Conservation (phyloP, 192 early-diverging fungal species). For the Haplosporangium gracile region DNA sequence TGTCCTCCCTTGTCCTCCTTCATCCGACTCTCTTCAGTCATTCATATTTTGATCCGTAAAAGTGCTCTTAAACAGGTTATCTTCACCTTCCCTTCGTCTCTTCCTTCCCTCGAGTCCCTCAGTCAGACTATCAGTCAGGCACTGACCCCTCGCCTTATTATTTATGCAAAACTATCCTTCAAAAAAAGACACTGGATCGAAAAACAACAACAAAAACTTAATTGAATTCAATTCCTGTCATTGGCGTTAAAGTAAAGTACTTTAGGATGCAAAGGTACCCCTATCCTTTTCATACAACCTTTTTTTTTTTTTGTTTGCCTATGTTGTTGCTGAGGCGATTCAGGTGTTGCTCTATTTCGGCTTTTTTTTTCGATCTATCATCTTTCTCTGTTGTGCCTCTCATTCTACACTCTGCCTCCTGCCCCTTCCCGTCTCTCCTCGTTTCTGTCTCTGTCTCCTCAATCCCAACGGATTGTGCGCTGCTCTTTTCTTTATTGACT, state of each 20-base stretch:
- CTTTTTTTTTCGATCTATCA: not conserved
- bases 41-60: not conserved
- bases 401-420: not conserved
- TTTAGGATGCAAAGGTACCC: not conserved
- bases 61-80: too few relatives aligned
- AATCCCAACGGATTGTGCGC: not conserved
- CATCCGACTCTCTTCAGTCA: not conserved
- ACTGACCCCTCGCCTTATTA: not conserved
- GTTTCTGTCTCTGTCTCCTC: not conserved
- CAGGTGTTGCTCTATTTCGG: not conserved
- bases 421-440: not conserved
- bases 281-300: conserved; percentile 1
- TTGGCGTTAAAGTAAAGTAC: not conserved
- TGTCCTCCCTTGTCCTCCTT: not conserved
- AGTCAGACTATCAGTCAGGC: not conserved
- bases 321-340: not conserved
- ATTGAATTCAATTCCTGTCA: not conserved
- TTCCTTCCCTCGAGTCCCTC: not conserved
- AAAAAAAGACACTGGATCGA: not conserved
- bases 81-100: not conserved
- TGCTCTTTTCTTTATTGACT: not conserved
- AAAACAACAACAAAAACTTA: not conserved
- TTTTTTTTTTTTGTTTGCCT: not conserved
- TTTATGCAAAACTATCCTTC: not conserved
- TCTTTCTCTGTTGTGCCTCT: not conserved